Base-by-base conservation (phyloP, 495 filamentous ascomycete species). In the Penicillium paradoxum region DNA sequence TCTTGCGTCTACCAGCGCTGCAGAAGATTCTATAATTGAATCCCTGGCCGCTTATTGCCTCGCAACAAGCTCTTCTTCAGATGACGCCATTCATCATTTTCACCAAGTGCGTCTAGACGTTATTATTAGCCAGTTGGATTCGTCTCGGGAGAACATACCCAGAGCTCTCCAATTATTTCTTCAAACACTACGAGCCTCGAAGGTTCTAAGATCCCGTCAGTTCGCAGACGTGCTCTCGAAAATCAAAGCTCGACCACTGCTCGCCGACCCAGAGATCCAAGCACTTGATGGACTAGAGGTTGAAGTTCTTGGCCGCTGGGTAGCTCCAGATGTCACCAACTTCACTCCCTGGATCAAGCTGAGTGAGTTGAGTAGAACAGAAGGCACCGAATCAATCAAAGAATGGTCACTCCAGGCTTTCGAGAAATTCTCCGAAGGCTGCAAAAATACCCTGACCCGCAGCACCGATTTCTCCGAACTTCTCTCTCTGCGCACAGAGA, bases 271-370 rank as follows among this genome's bases (percentile, higher is more conserved):
- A 8, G 80, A 86, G 11, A 67, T 97, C 11, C 73, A 73, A 27
- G 69, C 62, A 0, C 54, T 93, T 18, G 80, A 86, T 42, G 88
- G 87, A 4, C 71, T 97, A 8, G 80, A 88, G 32, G 70, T 98
- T n/a, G 91, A 95, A 59, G 66, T 93, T 30, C 83, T 92, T 56
- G 84, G 83, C 46, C 77, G 80, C 34, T 97, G 89, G 89, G 84
- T 95, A 33, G 80, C 88, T 6, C 83, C 90, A 11, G 90, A 95
- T 45, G 86, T 97, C 27, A 79, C 79, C 27, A 88, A 86, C 45
- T 97, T 95, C 68, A 95, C 84, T 0, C 95, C 93, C 0, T 96
- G 90, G 73, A 87, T 96, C 42, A 83, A 90, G 27, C 80, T 95
- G 56, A 90, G 91, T 50, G 89, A 95, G 55, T 65, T 95, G 24